Percentiles rank a stretch among this genome's conserved stretches.
phyloP scores from a whole-genome alignment of 345 rosid genomes.

The Conringia planisiliqua region DNA sequence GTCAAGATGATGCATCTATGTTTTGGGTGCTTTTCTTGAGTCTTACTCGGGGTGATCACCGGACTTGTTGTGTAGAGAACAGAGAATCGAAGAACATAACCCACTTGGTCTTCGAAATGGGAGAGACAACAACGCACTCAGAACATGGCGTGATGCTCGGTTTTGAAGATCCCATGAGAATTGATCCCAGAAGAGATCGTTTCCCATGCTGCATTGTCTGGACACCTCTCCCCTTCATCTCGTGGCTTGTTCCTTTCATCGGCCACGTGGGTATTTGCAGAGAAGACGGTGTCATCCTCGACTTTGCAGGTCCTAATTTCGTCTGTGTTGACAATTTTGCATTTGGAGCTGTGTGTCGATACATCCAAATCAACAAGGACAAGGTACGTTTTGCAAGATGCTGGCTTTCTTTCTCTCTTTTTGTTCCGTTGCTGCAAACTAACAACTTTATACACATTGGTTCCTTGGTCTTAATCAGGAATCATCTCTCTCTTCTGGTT shows the following conservation, averaged over 20 bases:
- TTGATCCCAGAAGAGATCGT: slow-evolving; percentile 68
- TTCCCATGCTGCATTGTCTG: slow-evolving; percentile 90
- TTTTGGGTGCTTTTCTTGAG: not conserved
- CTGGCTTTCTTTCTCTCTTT: not conserved
- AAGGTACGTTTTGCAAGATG: slow-evolving; percentile 42
- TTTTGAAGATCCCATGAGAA: slow-evolving; percentile 36
- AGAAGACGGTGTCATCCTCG: slow-evolving; percentile 89
- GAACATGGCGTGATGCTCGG: slow-evolving; percentile 38
- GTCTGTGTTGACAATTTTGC: slow-evolving; percentile 83
- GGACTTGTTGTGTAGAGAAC: not conserved
- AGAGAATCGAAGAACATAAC: not conserved
- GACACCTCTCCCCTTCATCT: slow-evolving; percentile 87
- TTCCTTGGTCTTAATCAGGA: slow-evolving; percentile 34
- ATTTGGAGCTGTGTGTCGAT: slow-evolving; percentile 76
- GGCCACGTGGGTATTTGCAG: slow-evolving; percentile 87
- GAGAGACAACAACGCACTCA: slow-evolving; percentile 21
- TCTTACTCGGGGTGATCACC: not conserved
- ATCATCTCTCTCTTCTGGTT: slow-evolving; percentile 37
- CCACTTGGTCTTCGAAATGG: slow-evolving; percentile 15
- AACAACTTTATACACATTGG: not conserved
- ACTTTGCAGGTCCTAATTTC: slow-evolving; percentile 93
- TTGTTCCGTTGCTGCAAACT: not conserved
- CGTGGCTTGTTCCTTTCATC: slow-evolving; percentile 87
- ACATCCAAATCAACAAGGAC: slow-evolving; percentile 66
- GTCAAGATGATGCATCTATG: not conserved